These are phyloP conservation scores for Cladorrhinum samala DNA, from an alignment of 495 filamentous ascomycete species.

Conservation along the genomic window DNA sequence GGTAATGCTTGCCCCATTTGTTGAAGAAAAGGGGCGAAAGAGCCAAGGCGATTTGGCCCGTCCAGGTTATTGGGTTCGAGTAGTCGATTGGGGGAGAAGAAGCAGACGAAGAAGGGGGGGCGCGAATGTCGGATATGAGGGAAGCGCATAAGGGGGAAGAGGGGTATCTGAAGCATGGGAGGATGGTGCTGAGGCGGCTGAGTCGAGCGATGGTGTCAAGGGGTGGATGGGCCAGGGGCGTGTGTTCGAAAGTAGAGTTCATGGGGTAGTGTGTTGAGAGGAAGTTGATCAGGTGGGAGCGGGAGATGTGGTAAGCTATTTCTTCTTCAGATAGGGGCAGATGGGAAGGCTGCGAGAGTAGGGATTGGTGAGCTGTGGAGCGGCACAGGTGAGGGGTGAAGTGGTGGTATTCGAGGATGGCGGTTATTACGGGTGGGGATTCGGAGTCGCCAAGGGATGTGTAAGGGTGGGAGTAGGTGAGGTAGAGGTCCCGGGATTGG, in stretches of 20 bases:
- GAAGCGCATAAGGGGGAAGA: constrained; percentile 10
- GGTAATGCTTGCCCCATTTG: constrained; percentile 41
- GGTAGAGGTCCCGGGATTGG: constrained; percentile 42
- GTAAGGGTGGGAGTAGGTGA: constrained; percentile 13
- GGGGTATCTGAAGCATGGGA: constrained; percentile 19
- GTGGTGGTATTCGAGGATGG: constrained; percentile 28
- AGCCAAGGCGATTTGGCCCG: constrained; percentile 35
- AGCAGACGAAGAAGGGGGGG: constrained; percentile 7
- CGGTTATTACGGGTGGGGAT: constrained; percentile 15
- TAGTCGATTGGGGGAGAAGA: constrained; percentile 1
- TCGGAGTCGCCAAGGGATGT: constrained; percentile 5
- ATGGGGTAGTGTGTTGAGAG: constrained; percentile 31
- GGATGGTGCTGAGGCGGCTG: constrained; percentile 14
- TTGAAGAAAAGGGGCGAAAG: constrained; percentile 25
- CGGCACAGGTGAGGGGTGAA: constrained; percentile 4
- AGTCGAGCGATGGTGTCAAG: constrained; percentile 6
- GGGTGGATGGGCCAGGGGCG: constrained; percentile 8
- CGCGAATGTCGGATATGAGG: constrained; percentile 29
- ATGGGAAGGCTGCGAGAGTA: constrained; percentile 6
- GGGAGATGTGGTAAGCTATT: constrained; percentile 38
- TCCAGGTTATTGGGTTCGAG: too few relatives aligned
- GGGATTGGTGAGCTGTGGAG: background rate
- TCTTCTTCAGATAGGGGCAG: constrained; percentile 13
- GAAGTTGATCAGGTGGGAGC: constrained; percentile 34
- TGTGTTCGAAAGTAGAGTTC: constrained; percentile 22